phyloP scores from a whole-genome alignment of 257 asterid genomes.

The Solanum piurae region DNA sequence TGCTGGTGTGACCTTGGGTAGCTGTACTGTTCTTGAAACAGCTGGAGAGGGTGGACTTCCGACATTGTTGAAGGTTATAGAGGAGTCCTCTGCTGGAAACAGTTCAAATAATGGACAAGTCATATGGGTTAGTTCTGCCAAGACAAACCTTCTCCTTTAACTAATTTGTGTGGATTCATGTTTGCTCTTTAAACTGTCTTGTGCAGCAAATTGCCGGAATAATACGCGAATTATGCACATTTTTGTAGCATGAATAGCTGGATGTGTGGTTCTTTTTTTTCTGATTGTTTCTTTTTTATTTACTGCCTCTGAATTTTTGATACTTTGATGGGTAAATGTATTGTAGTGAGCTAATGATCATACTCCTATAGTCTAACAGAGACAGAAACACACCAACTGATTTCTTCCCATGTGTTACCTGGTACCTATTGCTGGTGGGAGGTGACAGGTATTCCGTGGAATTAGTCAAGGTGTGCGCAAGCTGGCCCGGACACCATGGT shows the following conservation, averaged over 20 bases:
- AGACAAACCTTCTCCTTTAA: not conserved
- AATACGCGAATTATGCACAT: not conserved
- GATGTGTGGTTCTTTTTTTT: not conserved
- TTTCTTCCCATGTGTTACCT: not conserved
- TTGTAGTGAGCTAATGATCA: not conserved
- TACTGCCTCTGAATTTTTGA: not conserved
- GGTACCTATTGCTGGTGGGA: not conserved
- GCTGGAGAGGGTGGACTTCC: slow-evolving; percentile 48
- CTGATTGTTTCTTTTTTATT: not conserved
- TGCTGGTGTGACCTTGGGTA: slow-evolving; percentile 31
- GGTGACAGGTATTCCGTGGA: not conserved
- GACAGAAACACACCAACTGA: not conserved
- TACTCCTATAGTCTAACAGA: not conserved
- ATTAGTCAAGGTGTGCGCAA: not conserved
- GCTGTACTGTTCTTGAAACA: slow-evolving; percentile 44
- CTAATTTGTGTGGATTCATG: not conserved
- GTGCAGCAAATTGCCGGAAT: not conserved
- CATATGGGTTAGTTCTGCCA: slow-evolving; percentile 40
- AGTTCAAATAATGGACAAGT: slow-evolving; percentile 23
- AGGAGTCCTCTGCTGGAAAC: slow-evolving; percentile 17
- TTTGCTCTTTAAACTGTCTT: not conserved
- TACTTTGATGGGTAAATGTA: not conserved
- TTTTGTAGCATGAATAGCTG: not conserved
- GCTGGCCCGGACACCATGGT: not conserved
- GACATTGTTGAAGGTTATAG: slow-evolving; percentile 34